Percentiles rank a stretch among this genome's conserved stretches.
Conservation (phyloP, 331 rosid genomes). For the Quercus lobata region DNA sequence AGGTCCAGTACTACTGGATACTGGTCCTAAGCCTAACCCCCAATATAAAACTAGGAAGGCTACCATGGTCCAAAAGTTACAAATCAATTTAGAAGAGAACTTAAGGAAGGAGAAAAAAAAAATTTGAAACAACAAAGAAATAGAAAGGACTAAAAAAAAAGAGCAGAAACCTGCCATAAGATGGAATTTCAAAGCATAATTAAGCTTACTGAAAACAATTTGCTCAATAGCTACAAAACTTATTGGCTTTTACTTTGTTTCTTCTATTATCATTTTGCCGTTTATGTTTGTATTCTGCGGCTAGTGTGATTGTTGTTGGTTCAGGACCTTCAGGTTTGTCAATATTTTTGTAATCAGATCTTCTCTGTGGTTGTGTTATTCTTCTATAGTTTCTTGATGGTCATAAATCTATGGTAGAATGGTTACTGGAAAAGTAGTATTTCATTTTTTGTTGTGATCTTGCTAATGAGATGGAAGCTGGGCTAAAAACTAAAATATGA, state of each 20-base stretch:
- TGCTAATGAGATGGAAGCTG: neutral
- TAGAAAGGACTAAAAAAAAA: no score
- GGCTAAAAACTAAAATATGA: neutral
- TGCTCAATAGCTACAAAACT: constrained; percentile 9
- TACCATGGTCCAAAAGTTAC: no score
- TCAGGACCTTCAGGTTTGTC: constrained; percentile 53
- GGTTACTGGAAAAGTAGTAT: neutral
- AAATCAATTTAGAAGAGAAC: no score
- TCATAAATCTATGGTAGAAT: constrained; percentile 17
- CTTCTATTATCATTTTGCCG: constrained; percentile 28
- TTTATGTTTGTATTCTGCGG: constrained; percentile 73
- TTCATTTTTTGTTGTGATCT: neutral
- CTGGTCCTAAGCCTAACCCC: no score
- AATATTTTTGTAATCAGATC: constrained; percentile 73
- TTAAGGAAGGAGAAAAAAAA: no score
- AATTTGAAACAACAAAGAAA: no score
- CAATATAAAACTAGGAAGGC: no score
- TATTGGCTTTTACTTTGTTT: constrained; percentile 28
- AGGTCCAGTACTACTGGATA: no score
- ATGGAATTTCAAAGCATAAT: no score
- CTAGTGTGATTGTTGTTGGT: constrained; percentile 70
- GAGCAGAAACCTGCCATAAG: no score
- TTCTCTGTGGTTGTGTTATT: constrained; percentile 51
- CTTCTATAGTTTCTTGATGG: constrained; percentile 42
- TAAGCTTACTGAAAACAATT: no score